A percentile compares a stretch with the other conserved stretches of the same genome.
Evolutionary conservation across 1,139 yeast species (phyloP).

Genomic region (Protomyces pachydermus): DNA sequence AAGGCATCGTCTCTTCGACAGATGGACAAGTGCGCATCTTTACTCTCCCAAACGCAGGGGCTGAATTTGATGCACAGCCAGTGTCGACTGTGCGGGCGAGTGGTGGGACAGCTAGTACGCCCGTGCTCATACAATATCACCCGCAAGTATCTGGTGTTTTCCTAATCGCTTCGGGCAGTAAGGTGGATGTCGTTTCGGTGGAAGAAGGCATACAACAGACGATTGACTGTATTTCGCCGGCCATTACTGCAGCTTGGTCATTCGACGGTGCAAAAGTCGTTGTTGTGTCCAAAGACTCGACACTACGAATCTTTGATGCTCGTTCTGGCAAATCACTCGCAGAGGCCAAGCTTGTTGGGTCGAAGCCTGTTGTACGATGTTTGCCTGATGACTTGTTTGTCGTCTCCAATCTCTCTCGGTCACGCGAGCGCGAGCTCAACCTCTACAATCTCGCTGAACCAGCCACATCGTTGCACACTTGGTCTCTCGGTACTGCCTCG

Average conservation of each 20-base stretch:
- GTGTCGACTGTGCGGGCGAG: conserved; percentile 14
- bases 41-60: conserved; percentile 1
- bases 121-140: conserved; percentile 6
- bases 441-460: conserved; percentile 10
- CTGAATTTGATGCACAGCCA: background rate
- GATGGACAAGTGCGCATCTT: conserved; percentile 18
- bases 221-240: conserved; percentile 1
- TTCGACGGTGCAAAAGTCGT: conserved; percentile 5
- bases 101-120: conserved; percentile 12
- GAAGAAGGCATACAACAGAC: conserved; percentile 1
- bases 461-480: conserved; percentile 5
- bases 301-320: conserved; percentile 11
- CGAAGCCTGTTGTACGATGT: conserved; percentile 13
- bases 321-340: background rate
- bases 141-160: conserved; percentile 21
- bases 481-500: conserved; percentile 24
- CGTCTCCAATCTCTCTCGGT: conserved; percentile 14
- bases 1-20: conserved; percentile 7
- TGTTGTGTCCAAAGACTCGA: conserved; percentile 6
- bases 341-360: conserved; percentile 8
- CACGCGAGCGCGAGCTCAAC: conserved; percentile 19
- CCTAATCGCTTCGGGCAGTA: conserved; percentile 14
- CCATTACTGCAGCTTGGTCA: conserved; percentile 16
- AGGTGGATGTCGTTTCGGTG: conserved; percentile 3
- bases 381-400: conserved; percentile 14